These are phyloP conservation scores for Viola pubescens DNA, from an alignment of 441 rosid genomes.

Conservation along the genomic window DNA sequence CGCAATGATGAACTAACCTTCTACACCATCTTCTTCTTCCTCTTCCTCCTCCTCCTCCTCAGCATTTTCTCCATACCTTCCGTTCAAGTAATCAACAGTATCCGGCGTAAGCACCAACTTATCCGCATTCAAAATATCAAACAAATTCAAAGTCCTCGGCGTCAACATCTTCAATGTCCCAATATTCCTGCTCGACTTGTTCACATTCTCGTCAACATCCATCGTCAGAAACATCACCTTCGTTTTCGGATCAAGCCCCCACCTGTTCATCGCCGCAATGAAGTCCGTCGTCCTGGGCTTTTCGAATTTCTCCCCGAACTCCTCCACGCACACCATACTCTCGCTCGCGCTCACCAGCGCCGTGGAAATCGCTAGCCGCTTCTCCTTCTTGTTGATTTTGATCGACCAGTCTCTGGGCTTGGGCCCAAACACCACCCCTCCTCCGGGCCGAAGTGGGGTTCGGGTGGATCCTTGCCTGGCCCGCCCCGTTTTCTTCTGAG, in stretches of 20 bases:
- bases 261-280: slow-evolving; percentile 67
- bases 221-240: slow-evolving; percentile 74
- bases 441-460: slow-evolving; percentile 80
- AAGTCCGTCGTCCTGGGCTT: slow-evolving; percentile 78
- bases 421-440: slow-evolving; percentile 85
- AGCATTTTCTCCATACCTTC: slow-evolving; percentile 55
- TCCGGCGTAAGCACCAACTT: slow-evolving; percentile 76
- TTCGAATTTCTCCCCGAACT: slow-evolving; percentile 64
- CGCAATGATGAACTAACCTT: slow-evolving; percentile 42
- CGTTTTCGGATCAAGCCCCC: slow-evolving; percentile 85
- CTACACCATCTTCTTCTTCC: slow-evolving; percentile 28
- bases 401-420: slow-evolving; percentile 85
- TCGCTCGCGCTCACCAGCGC: slow-evolving; percentile 65
- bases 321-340: slow-evolving; percentile 71
- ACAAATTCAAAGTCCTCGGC: slow-evolving; percentile 80
- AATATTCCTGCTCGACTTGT: slow-evolving; percentile 64
- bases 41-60: slow-evolving; percentile 33
- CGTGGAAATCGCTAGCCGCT: slow-evolving; percentile 71
- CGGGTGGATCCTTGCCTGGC: slow-evolving; percentile 72
- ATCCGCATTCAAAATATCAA: slow-evolving; percentile 77
- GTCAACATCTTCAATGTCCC: slow-evolving; percentile 82
- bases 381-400: slow-evolving; percentile 84
- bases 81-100: slow-evolving; percentile 63
- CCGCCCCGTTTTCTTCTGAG: slow-evolving; percentile 76
- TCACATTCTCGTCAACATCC: slow-evolving; percentile 58